Evolutionary conservation across 2,329 filamentous ascomycete species (phyloP).

Genomic region (Stagonosporopsis rhizophila): DNA sequence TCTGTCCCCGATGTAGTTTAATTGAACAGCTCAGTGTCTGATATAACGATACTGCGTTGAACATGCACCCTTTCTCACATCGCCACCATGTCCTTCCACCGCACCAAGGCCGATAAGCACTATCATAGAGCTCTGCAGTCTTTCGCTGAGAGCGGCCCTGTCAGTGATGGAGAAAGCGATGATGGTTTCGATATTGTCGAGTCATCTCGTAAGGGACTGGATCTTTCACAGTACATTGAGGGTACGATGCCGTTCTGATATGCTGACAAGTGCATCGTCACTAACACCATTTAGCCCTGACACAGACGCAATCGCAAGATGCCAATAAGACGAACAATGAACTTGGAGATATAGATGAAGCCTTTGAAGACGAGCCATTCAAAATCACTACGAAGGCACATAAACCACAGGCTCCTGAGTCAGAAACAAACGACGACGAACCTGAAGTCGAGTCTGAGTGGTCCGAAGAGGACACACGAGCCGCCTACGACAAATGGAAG

Average conservation of each 20-base stretch:
- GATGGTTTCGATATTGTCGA: slow-evolving; percentile 53
- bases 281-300: slow-evolving; percentile 33
- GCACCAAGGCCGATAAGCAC: slow-evolving; percentile 18
- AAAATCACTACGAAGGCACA: neutral
- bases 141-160: slow-evolving; percentile 36
- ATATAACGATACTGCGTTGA: neutral
- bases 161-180: slow-evolving; percentile 46
- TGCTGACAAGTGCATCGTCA: too few relatives aligned
- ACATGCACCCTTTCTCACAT: neutral
- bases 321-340: neutral
- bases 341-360: neutral
- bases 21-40: too few relatives aligned
- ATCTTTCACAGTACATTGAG: slow-evolving; percentile 46
- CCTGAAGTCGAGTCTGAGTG: slow-evolving; percentile 33
- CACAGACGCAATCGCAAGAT: slow-evolving; percentile 34
- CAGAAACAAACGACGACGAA: slow-evolving; percentile 21
- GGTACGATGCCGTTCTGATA: slow-evolving; percentile 16
- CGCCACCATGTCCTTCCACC: slow-evolving; percentile 28
- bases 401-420: neutral
- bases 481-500: slow-evolving; percentile 69
- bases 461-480: slow-evolving; percentile 63
- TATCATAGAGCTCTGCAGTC: slow-evolving; percentile 30
- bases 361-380: slow-evolving; percentile 18
- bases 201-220: slow-evolving; percentile 40
- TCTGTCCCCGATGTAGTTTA: too few relatives aligned